Base-by-base conservation (phyloP, 225 moss, liverwort and hornwort genomes). In the Polytrichum formosum region DNA sequence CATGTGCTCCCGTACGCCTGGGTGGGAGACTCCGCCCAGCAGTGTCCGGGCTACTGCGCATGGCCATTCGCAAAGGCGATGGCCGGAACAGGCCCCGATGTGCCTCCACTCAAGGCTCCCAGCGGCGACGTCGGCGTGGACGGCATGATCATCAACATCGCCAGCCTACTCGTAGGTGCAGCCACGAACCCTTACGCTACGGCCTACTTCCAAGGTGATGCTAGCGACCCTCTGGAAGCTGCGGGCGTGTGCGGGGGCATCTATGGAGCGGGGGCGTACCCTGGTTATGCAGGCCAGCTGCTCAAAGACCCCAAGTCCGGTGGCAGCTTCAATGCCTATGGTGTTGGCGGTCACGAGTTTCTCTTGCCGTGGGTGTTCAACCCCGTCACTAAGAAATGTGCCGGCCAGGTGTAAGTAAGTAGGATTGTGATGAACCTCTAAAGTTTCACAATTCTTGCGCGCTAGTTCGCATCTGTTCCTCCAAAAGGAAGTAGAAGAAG, bases 81-180 rank as follows among this genome's bases (percentile, higher is more conserved):
- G 56, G 74, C 76, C 33, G 85, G 88, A 2, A 89, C 76, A 2
- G 87, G 87, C 17, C 87, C 87, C 0, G 76, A 85, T 29, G 73
- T 78, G 31, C 26, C 72, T 9, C 80, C 85, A 1, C 65, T 89
- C 53, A 87, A 82, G 71, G 19, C 90, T 5, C 90, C 90, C 4
- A 85, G 70, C 20, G 90, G 87, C 19, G 88, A 88, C 61, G 53
- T 90, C 19, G 90, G 90, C 26, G 66, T 90, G 28, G 87, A 87
- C 54, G 90, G 90, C 1, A 90, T 90, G 85, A 78, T 90, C 1
- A 87, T 90, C 72, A 87, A 84, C 65, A 77, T 90, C 8, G 90
- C 90, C 19, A 84, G 75, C 22, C 53, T 90, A 70, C 79, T 90
- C 53, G 85, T 87, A 29, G 90, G 90, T 13, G 80, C 84, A 21